Evolutionary conservation across 2,329 filamentous ascomycete genomes (phyloP).

Genomic region (Stylonectria norvegica): DNA sequence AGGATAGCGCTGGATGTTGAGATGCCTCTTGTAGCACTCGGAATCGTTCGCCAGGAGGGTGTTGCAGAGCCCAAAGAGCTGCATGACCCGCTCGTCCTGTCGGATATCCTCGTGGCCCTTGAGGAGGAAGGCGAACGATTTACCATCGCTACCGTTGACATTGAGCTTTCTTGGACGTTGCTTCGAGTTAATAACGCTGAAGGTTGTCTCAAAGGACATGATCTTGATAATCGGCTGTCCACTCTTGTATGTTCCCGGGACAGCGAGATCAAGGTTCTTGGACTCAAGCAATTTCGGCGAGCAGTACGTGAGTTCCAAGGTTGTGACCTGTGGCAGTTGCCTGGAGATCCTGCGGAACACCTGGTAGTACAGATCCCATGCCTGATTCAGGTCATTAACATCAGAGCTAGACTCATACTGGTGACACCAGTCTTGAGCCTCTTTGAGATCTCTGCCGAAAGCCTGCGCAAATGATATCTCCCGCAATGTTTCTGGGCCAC

Average conservation of each 20-base stretch:
- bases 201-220: slow-evolving; percentile 81
- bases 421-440: slow-evolving; percentile 93
- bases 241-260: slow-evolving; percentile 92
- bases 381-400: slow-evolving; percentile 91
- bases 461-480: slow-evolving; percentile 98
- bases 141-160: slow-evolving; percentile 84
- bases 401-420: slow-evolving; percentile 88
- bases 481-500: slow-evolving; percentile 84
- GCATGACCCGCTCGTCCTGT: slow-evolving; percentile 99
- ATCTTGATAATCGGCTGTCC: slow-evolving; percentile 77
- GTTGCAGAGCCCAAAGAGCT: slow-evolving; percentile 96
- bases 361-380: slow-evolving; percentile 98
- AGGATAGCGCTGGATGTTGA: slow-evolving; percentile 93
- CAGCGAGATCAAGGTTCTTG: slow-evolving; percentile 82
- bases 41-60: slow-evolving; percentile 90
- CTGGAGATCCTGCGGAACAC: slow-evolving; percentile 94
- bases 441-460: slow-evolving; percentile 90
- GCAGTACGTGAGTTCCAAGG: slow-evolving; percentile 91
- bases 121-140: slow-evolving; percentile 80
- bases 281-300: slow-evolving; percentile 88
- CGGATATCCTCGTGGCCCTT: slow-evolving; percentile 99
- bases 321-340: slow-evolving; percentile 88
- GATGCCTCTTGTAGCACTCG: slow-evolving; percentile 93
- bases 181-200: slow-evolving; percentile 93
- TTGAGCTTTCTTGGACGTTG: slow-evolving; percentile 89